Percentiles rank a stretch among this genome's conserved stretches.
Evolutionary conservation across 2,329 filamentous ascomycete species (phyloP).

Genomic region (Colletotrichum simmondsii): DNA sequence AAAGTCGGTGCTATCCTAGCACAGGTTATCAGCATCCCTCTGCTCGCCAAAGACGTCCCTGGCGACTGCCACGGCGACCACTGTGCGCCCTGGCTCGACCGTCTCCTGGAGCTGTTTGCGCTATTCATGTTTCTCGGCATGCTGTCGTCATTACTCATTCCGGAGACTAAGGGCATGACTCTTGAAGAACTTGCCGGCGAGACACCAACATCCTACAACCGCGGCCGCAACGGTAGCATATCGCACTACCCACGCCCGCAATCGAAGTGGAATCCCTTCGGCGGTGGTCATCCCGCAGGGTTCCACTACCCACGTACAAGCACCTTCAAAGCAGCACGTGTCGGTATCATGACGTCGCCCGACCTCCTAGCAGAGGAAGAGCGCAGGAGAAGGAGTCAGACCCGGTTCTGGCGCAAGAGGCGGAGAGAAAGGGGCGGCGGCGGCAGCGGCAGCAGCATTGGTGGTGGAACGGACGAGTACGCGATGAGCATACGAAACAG

Average conservation of each 20-base stretch:
- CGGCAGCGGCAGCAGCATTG: conserved; percentile 37
- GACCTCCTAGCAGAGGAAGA: conserved; percentile 44
- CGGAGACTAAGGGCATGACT: conserved; percentile 80
- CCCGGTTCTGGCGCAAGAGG: conserved; percentile 34
- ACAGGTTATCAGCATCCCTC: conserved; percentile 72
- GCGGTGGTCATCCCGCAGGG: conserved; percentile 62
- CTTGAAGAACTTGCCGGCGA: conserved; percentile 78
- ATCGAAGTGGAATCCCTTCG: conserved; percentile 57
- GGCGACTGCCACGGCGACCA: conserved; percentile 58
- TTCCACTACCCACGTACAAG: conserved; percentile 56
- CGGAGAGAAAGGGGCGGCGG: conserved; percentile 36
- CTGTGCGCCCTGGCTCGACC: conserved; percentile 72
- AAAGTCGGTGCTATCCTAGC: conserved; percentile 77
- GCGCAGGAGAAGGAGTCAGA: conserved; percentile 23
- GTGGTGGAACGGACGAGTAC: conserved; percentile 13
- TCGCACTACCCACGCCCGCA: conserved; percentile 44
- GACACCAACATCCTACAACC: conserved; percentile 67
- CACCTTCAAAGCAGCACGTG: conserved; percentile 43
- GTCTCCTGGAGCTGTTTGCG: conserved; percentile 81
- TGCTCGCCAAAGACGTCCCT: conserved; percentile 67
- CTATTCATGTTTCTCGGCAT: conserved; percentile 83
- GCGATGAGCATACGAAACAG: conserved; percentile 35
- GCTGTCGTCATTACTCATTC: conserved; percentile 76
- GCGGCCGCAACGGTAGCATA: conserved; percentile 62
- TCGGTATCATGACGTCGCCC: conserved; percentile 57